Evolutionary conservation across 1,284 basidiomycete species (phyloP), one percentile per base, ranked within the genome.

Genomic region (Cryptococcus neoformans): DNA sequence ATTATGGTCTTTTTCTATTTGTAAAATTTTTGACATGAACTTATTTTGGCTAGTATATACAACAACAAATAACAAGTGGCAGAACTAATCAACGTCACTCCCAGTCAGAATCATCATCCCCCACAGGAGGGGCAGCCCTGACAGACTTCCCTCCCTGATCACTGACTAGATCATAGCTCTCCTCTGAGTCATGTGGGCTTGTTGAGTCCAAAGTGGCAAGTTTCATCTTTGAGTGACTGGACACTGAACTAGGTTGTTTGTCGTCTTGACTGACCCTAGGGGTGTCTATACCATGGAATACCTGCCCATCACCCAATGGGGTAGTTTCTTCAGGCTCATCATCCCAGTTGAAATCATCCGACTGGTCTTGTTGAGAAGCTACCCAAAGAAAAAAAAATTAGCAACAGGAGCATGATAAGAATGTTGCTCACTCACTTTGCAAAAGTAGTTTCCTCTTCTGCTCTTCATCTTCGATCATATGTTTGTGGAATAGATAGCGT

Each of bases 401-500:
- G 34, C 51, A 59, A 58, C 36, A 21, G 16, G 11, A 28, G 28
- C 21, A 6, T 40, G 35, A 37, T 37, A n/a, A 10, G 35, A 4
- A 35, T 35, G 55, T 12, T 34, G 6, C n/a, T 12, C 0, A 73
- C 81, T 52, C 70, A 89, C 92, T 86, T 80, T 87, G 83, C 16
- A 97, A 78, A 28, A 96, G 76, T 35, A 84, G 83, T 75, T 90
- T 90, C 58, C 93, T 84, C 64, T 87, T 86, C 66, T 84, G 84
- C 71, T 92, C 90, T 64, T 94, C 91, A 35, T 81, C 78, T 61
- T 88, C 85, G 59, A 96, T 93, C 75, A 92, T 90, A 72, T 89
- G 81, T 39, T 87, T 85, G 40, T 92, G 85, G 84, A 94, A 97
- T 78, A 94, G 92, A 77, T 92, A 96, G 12, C 92, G 82, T 50